Base-by-base conservation (phyloP, 371 early-diverging fungal genomes). In the Mucor racemosus region DNA sequence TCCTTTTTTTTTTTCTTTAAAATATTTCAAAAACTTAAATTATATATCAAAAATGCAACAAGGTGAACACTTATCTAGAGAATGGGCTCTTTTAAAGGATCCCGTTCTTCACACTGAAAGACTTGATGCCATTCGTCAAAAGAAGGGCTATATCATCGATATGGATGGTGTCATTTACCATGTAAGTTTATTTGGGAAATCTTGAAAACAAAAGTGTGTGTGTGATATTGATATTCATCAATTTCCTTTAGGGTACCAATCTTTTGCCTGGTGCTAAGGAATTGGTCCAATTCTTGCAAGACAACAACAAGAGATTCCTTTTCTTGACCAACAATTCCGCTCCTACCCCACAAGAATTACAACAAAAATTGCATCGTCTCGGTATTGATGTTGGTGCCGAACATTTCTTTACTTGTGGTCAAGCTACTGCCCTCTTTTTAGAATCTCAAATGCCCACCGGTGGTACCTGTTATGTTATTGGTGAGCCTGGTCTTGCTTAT, bases 121-220 rank as follows among this genome's bases (percentile, higher is more conserved):
- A 44, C 68, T 89, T 9, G 82, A 80, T 35, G 67, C 66, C 44
- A 85, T 89, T 66, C 85, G 87, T 54, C 58, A 68, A 63, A 89
- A 87, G 76, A 79, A 86, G 72, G 88, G 83, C n/a, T 89, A 79
- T 67, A 85, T 87, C 42, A 83, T 84, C 74, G 88, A 89, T 76
- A 89, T 89, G 88, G 88, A 89, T 68, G 88, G 86, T 66, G 89
- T 89, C 34, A 85, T 89, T 65, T 89, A 86, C 60, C 87, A 87
- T 42, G 89, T 80, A 77, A 76, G 72, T 78, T 26, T 26, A 26
- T 46, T 3, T 19, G 5, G 1, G 4, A 13, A 7, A 53, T 53
- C 21, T 44, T 11, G 26, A 15, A 15, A 17, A 21, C 3, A 4
- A 39, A 34, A 11, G 5, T 35, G 7, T 15, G 19, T n/a, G 15